Evolutionary conservation across 2,329 filamentous ascomycete species (phyloP).

Genomic region (Trichothecium sympodiale): DNA sequence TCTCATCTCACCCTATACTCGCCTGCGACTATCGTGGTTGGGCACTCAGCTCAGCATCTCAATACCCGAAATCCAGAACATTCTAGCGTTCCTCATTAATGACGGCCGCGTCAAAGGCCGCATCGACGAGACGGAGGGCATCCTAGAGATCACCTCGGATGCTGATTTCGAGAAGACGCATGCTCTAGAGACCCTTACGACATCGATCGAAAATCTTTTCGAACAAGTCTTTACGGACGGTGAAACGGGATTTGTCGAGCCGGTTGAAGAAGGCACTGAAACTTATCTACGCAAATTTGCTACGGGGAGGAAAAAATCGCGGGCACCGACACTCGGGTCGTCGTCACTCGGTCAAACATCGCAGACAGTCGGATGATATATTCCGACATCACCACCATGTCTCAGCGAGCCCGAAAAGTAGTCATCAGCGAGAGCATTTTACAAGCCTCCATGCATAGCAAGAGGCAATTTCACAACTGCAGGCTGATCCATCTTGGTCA

Average conservation of each 20-base stretch:
- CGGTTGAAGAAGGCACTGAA: no score
- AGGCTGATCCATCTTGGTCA: no score
- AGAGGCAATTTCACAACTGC: no score
- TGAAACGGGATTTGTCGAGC: slow-evolving; percentile 44
- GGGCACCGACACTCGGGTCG: no score
- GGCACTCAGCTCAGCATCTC: slow-evolving; percentile 80
- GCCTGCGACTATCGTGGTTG: slow-evolving; percentile 81
- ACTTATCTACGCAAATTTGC: no score
- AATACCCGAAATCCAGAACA: slow-evolving; percentile 81
- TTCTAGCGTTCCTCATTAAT: slow-evolving; percentile 87
- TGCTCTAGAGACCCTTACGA: slow-evolving; percentile 63
- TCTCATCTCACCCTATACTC: slow-evolving; percentile 87
- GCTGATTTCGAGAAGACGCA: slow-evolving; percentile 64
- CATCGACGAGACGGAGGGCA: slow-evolving; percentile 81
- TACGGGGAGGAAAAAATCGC: no score
- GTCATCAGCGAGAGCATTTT: no score
- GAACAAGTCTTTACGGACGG: slow-evolving; percentile 63
- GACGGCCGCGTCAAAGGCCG: slow-evolving; percentile 78
- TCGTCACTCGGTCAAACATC: no score
- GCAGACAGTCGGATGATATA: no score
- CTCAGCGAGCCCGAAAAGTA: no score
- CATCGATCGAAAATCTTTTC: slow-evolving; percentile 59
- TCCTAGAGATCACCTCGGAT: slow-evolving; percentile 66
- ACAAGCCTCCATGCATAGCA: no score
- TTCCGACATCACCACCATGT: no score